Base-by-base conservation (phyloP, 352 stramenopile genomes). In the Phytophthora multivora region DNA sequence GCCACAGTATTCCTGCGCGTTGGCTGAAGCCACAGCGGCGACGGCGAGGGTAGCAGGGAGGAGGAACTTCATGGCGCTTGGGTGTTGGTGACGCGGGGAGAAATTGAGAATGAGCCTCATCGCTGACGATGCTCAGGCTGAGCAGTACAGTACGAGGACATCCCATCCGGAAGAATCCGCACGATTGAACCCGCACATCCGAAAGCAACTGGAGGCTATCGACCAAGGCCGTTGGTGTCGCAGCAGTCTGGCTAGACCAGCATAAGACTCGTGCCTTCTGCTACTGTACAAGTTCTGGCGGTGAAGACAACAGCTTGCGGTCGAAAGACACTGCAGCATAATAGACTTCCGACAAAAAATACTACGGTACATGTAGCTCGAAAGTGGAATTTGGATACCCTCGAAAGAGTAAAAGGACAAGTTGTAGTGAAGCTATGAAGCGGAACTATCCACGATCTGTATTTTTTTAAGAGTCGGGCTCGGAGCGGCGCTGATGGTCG, bases 381-480 rank as follows among this genome's bases (percentile, higher is more conserved):
- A 23, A 23, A 23, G 21, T 23, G 21, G 21, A 23, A 4, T 23
- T 23, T 23, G 21, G 21, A 23, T 23, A 4, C 1, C 4, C 21
- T 23, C 21, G 21, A 23, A 23, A 23, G 9, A 13, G 33, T 5
- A 18, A 49, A 16, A 30, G 18, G 41, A 51, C n/a, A n/a, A n/a
- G n/a, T n/a, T n/a, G n/a, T n/a, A 30, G n/a, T 43, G 48, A 59
- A 59, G 40, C 31, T 25, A 40, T 43, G 39, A 30, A 54, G 16
- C 36, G 26, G 25, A 31, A 63, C 59, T 67, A 63, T 62, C 51
- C 61, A 54, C 53, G 38, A 55, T 49, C 47, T 70, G 54, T 66
- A 70, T 70, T 62, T 69, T 66, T 69, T 66, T 59, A n/a, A 65
- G 41, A 12, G 4, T 66, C 40, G 48, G 28, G 53, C 62, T 65